A percentile compares a stretch with the other conserved stretches of the same genome.
Conservation (phyloP, 169 alveolate species). For the Theileria annulata region DNA sequence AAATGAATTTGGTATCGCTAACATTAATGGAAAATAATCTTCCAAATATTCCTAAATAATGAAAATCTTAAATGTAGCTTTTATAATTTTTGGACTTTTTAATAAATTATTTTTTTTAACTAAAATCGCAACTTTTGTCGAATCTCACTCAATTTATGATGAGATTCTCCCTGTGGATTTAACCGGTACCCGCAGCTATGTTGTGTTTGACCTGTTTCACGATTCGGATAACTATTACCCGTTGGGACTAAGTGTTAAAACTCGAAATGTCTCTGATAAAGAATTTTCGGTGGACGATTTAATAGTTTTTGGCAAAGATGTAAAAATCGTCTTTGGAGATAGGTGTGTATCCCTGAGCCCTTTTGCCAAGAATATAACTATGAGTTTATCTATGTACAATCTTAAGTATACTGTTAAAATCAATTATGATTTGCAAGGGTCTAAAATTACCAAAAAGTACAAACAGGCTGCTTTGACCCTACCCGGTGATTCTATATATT, state of each 20-base stretch:
- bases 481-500: background rate
- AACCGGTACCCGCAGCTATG: background rate
- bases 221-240: constrained; percentile 7
- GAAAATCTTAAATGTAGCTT: constrained; percentile 12
- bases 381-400: background rate
- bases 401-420: constrained; percentile 12
- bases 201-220: constrained; percentile 3
- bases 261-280: background rate
- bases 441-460: constrained; percentile 5
- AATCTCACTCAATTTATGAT: background rate
- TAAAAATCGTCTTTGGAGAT: constrained; percentile 33
- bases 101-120: background rate
- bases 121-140: background rate
- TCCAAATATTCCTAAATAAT: background rate
- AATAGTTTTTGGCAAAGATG: constrained; percentile 21
- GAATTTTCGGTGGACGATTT: constrained; percentile 20
- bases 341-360: constrained; percentile 41
- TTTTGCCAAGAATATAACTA: constrained; percentile 41
- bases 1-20: too few species aligned
- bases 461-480: background rate
- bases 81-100: background rate
- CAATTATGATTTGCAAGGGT: constrained; percentile 47
- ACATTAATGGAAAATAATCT: too few species aligned
- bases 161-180: constrained; percentile 7
- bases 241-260: constrained; percentile 20